These are phyloP conservation scores for Exophiala phaeomuriformis DNA, from an alignment of 2,329 filamentous ascomycete genomes.

Conservation along the genomic window DNA sequence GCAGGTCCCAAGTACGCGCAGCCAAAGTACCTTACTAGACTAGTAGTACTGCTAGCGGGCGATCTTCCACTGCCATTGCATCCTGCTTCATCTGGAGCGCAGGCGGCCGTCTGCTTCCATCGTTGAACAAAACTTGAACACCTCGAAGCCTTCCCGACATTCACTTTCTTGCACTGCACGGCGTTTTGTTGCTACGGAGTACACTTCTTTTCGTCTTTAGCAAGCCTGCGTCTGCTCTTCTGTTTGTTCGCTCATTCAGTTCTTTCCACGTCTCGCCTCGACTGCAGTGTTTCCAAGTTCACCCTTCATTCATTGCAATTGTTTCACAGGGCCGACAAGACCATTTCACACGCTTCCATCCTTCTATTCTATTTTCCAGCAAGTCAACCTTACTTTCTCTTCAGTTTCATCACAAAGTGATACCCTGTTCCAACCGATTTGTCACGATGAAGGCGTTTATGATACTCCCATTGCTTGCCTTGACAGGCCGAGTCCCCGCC, in stretches of 20 bases:
- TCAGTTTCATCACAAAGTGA: background rate
- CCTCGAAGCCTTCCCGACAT: background rate
- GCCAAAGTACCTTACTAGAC: too few species aligned
- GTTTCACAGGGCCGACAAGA: too few species aligned
- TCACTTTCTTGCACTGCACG: background rate
- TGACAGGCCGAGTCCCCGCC: conserved; percentile 37
- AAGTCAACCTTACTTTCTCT: too few species aligned
- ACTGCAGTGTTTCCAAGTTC: too few species aligned
- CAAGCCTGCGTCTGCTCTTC: background rate
- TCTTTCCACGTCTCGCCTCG: too few species aligned
- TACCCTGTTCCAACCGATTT: background rate
- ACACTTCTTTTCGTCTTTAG: conserved; percentile 4
- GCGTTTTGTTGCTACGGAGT: background rate
- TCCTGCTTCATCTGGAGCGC: background rate
- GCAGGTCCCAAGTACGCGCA: too few species aligned
- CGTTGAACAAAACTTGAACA: background rate
- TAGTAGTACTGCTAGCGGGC: too few species aligned
- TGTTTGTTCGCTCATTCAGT: too few species aligned
- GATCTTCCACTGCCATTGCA: background rate
- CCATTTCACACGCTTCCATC: too few species aligned
- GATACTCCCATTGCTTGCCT: conserved; percentile 42
- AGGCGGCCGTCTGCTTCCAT: background rate
- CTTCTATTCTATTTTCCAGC: too few species aligned
- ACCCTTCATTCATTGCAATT: too few species aligned
- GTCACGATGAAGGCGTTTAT: conserved; percentile 21